These are phyloP conservation scores for Nicotiana tomentosiformis DNA, from an alignment of 257 asterid species.

Conservation along the genomic window DNA sequence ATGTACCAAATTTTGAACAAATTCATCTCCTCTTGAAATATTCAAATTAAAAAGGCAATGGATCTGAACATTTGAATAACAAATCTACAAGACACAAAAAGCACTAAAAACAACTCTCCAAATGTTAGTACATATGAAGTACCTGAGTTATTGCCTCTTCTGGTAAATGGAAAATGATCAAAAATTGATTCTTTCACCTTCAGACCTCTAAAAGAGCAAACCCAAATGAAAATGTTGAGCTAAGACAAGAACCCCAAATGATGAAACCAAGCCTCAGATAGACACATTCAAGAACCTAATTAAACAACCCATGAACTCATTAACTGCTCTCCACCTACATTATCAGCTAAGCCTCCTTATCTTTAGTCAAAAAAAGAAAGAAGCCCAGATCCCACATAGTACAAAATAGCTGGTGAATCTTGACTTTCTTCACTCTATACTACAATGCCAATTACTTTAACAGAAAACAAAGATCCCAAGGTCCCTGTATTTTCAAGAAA, in stretches of 20 bases:
- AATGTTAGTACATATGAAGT: neutral
- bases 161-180: neutral
- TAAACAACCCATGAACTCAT: neutral
- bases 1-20: neutral
- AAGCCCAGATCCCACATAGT: neutral
- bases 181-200: constrained; percentile 4
- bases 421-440: constrained; percentile 3
- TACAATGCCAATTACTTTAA: constrained; percentile 1
- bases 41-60: neutral
- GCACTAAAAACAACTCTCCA: neutral
- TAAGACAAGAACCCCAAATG: neutral
- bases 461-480: neutral
- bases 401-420: constrained; percentile 17
- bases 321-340: constrained; percentile 39
- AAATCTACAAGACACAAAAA: neutral
- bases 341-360: neutral
- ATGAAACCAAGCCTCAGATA: neutral
- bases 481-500: neutral
- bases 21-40: neutral
- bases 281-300: neutral
- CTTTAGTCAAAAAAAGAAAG: constrained; percentile 15
- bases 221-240: neutral
- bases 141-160: neutral
- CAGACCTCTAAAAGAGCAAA: neutral
- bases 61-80: constrained; percentile 2